Evolutionary conservation across 345 rosid genomes (phyloP).

Genomic region (Hypericum perforatum): DNA sequence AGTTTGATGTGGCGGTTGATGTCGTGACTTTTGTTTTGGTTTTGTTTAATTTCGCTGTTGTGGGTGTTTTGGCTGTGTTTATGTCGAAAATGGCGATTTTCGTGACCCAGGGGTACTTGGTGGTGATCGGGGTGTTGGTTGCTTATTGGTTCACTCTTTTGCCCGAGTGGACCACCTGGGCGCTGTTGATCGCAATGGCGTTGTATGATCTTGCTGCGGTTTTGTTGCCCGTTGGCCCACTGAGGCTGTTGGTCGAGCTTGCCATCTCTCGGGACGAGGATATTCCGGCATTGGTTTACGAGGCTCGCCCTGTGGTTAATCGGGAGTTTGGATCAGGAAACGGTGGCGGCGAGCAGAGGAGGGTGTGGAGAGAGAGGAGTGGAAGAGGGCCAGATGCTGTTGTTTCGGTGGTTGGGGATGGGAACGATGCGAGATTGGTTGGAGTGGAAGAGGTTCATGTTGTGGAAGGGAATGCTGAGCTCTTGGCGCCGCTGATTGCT

Average conservation of each 20-base stretch:
- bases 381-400: conserved; percentile 11
- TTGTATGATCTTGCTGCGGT: conserved; percentile 92
- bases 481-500: conserved; percentile 56
- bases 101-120: conserved; percentile 74
- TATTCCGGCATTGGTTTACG: conserved; percentile 87
- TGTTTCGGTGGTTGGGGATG: conserved; percentile 9
- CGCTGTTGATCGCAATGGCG: conserved; percentile 66
- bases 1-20: conserved; percentile 53
- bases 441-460: conserved; percentile 31
- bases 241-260: conserved; percentile 83
- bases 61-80: conserved; percentile 84
- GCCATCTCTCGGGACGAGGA: conserved; percentile 95
- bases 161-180: conserved; percentile 98
- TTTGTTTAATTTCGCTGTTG: conserved; percentile 66
- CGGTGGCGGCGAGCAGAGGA: conserved; percentile 36
- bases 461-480: conserved; percentile 34
- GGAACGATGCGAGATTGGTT: conserved; percentile 16
- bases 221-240: conserved; percentile 81
- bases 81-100: conserved; percentile 81
- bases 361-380: conserved; percentile 69
- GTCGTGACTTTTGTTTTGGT: conserved; percentile 47
- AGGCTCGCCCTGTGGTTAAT: conserved; percentile 64
- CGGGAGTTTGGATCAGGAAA: conserved; percentile 24
- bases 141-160: conserved; percentile 88
- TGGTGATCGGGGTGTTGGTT: conserved; percentile 70